A percentile compares a stretch with the other conserved stretches of the same genome.
These are phyloP conservation scores for Gracilariopsis chorda DNA, from an alignment of 23 red algal genomes.

Conservation along the genomic window DNA sequence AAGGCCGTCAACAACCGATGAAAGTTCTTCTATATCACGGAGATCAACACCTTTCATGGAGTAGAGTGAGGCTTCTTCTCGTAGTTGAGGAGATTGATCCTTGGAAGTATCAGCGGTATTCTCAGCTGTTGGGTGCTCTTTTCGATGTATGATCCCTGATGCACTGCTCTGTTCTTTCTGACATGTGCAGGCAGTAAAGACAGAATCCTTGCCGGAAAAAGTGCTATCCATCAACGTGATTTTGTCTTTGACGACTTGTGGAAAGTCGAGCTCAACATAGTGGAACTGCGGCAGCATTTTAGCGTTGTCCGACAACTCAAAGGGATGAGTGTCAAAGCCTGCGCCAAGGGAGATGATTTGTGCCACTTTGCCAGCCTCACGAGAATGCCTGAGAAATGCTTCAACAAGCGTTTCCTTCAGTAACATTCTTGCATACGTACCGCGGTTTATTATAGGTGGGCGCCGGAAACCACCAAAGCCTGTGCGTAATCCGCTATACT, in stretches of 20 bases:
- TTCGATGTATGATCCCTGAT: neutral
- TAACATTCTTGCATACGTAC: conserved; percentile 47
- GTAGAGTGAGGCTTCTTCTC: conserved; percentile 1
- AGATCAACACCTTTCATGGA: conserved; percentile 30
- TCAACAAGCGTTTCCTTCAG: conserved; percentile 35
- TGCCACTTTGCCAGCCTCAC: neutral
- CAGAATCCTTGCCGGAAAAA: neutral
- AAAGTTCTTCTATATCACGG: conserved; percentile 20
- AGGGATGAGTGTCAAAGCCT: conserved; percentile 69
- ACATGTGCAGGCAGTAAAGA: neutral
- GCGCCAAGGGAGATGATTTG: conserved; percentile 77
- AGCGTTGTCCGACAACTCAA: conserved; percentile 18
- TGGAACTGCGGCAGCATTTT: neutral
- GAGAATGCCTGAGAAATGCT: conserved; percentile 14
- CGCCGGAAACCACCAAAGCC: neutral
- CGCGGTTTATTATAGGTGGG: conserved; percentile 71
- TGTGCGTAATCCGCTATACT: neutral
- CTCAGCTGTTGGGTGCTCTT: neutral
- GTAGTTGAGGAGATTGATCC: neutral
- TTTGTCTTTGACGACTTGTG: conserved; percentile 35
- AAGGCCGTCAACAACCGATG: neutral
- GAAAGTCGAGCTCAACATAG: conserved; percentile 76
- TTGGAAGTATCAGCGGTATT: neutral
- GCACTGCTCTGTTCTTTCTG: neutral
- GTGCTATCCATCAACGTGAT: neutral